Evolutionary conservation across 1,139 yeast genomes (phyloP), one percentile per base, ranked within the genome.

Genomic region (Pneumocystis canis): DNA sequence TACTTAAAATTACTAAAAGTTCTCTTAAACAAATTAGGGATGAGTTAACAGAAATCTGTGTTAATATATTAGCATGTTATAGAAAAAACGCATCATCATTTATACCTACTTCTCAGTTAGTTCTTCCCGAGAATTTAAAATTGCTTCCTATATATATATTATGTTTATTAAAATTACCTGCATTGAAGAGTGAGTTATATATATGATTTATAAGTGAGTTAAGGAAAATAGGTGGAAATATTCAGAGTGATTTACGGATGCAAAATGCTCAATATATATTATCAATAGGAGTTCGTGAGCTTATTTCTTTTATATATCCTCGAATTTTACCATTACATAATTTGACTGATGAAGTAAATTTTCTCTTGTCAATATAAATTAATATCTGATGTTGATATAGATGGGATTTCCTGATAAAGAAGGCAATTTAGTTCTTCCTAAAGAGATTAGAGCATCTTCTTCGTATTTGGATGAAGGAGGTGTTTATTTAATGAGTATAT

Each of bases 111-210:
- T 81, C 84, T 25, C 90, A 87, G 70, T 76, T 92, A 65, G 79
- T 90, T 9, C 79, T 92, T 75, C 98, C 98, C 0, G 87, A 86
- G 61, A 82, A 94, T 5, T 76, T 94, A 68, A 82, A 84, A 65
- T 83, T 89, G 59, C 76, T 92, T 63, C 84, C 95, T 5, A 78
- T 85, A 69, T 84, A 81, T 69, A 72, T 87, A 62, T 77, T 89
- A 63, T 78, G 94, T 0, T 81, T 89, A 65, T 79, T 85, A 68
- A 92, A 92, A 71, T 74, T 85, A 0, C 78, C 77, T 61, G 83
- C 90, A 0, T 77, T 90, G 69, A 79, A 84, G 63, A 47, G 54
- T 47, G 16, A 47, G 31, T 47, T 25, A 25, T 47, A 47, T 47
- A 25, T 47, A 25, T 47, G 11, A 47, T 47, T 25, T 25, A 47